Percentiles rank a stretch among this genome's conserved stretches.
Evolutionary conservation across 768 basidiomycete genomes (phyloP).

Genomic region (Suillus lakei): DNA sequence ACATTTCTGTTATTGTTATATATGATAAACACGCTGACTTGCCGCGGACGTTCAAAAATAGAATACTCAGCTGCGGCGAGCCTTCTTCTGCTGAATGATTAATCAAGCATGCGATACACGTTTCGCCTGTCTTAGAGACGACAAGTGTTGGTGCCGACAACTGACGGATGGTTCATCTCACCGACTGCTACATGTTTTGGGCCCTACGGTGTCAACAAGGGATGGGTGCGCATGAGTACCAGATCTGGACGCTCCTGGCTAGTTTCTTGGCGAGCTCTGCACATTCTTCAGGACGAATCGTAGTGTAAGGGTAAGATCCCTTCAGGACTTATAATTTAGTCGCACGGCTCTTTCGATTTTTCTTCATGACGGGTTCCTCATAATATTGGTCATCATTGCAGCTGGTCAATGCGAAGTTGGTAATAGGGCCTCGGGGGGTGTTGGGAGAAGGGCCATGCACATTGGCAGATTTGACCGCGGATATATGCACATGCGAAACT

Average conservation of each 20-base stretch:
- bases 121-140: background rate
- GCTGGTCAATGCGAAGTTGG: background rate
- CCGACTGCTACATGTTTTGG: background rate
- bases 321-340: no score
- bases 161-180: background rate
- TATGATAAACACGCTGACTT: background rate
- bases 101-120: background rate
- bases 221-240: background rate
- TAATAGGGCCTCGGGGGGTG: background rate
- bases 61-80: no score
- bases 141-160: background rate
- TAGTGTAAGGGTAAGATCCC: background rate
- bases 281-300: background rate
- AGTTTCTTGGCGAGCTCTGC: background rate
- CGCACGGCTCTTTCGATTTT: background rate
- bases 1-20: no score
- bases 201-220: background rate
- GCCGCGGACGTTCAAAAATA: background rate
- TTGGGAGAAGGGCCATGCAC: background rate
- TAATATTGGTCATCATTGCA: background rate
- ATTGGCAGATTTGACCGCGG: background rate
- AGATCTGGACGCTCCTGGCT: background rate
- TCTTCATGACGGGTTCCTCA: background rate
- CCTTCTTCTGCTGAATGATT: background rate
- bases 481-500: background rate